Evolutionary conservation across 768 basidiomycete species (phyloP).

Genomic region (Asterophora lycoperdoides): DNA sequence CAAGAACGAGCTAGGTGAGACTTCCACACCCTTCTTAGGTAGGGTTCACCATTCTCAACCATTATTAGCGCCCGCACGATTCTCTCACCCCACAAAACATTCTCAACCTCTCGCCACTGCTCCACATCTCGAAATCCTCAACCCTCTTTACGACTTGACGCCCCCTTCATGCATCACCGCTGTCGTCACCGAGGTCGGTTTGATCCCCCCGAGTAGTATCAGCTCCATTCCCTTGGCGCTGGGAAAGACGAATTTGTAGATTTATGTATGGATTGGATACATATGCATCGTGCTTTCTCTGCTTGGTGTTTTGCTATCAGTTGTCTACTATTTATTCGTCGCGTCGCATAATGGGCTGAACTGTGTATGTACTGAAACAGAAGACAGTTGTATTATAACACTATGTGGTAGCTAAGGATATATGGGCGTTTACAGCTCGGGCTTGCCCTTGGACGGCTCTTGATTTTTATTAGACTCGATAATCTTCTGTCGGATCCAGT

Average conservation of each 20-base stretch:
- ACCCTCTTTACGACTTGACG: constrained; percentile 91
- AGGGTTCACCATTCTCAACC: constrained; percentile 1
- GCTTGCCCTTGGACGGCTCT: constrained; percentile 9
- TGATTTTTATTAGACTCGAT: constrained; percentile 30
- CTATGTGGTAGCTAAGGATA: too few relatives aligned
- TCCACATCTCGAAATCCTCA: constrained; percentile 69
- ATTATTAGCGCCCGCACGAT: constrained; percentile 32
- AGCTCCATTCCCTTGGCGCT: constrained; percentile 77
- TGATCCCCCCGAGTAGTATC: constrained; percentile 91
- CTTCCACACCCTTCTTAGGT: neutral
- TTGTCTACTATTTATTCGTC: constrained; percentile 5
- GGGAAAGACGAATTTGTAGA: constrained; percentile 42
- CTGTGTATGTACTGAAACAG: constrained; percentile 7
- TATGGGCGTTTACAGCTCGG: constrained; percentile 5
- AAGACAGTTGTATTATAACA: constrained; percentile 9
- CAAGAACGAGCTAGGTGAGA: constrained; percentile 89
- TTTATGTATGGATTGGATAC: neutral
- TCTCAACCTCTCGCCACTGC: constrained; percentile 26
- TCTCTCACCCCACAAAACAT: constrained; percentile 26
- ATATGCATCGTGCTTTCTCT: constrained; percentile 1
- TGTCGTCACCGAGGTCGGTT: constrained; percentile 94
- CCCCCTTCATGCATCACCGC: constrained; percentile 90
- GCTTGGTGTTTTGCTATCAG: constrained; percentile 6
- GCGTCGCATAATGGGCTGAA: constrained; percentile 1
- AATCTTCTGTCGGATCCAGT: constrained; percentile 60